Percentiles rank a stretch among this genome's conserved stretches.
Conservation (phyloP, 768 basidiomycete genomes). For the Termitomyces titanicus region DNA sequence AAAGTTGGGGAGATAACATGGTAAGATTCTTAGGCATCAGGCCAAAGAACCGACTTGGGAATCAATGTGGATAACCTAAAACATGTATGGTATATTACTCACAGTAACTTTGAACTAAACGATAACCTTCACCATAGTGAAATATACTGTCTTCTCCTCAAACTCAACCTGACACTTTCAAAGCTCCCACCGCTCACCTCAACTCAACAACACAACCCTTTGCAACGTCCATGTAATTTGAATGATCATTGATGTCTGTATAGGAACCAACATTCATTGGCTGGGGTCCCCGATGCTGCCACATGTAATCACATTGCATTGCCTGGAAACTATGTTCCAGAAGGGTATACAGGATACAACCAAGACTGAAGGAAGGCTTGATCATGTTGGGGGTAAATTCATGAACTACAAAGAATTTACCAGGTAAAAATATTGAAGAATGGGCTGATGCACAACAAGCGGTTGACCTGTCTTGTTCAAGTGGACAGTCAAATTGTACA, state of each 20-base stretch:
- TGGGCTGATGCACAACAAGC: constrained; percentile 78
- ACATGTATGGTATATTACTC: too few relatives aligned
- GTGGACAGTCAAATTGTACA: constrained; percentile 94
- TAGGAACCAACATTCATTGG: constrained; percentile 36
- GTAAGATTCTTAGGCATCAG: too few relatives aligned
- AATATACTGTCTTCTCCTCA: constrained; percentile 65
- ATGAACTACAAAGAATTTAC: constrained; percentile 57
- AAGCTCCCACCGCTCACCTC: constrained; percentile 56
- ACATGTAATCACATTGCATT: constrained; percentile 54
- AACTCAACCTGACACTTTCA: constrained; percentile 82
- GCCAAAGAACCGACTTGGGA: too few relatives aligned
- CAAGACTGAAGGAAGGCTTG: constrained; percentile 97
- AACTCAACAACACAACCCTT: constrained; percentile 8
- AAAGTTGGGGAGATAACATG: too few relatives aligned
- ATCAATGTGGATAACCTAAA: too few relatives aligned
- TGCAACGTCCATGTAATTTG: constrained; percentile 35
- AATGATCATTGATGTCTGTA: constrained; percentile 28
- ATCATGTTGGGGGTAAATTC: constrained; percentile 98
- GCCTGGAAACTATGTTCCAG: constrained; percentile 97
- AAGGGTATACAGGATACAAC: constrained; percentile 90
- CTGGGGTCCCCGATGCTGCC: constrained; percentile 55
- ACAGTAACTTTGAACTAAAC: too few relatives aligned
- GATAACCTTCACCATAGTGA: constrained; percentile 70
- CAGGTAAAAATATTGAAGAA: background rate
- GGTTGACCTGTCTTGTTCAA: constrained; percentile 78